A percentile compares a stretch with the other conserved stretches of the same genome.
Conservation (phyloP, 106 monocot species). For the Gastrodia elata region DNA sequence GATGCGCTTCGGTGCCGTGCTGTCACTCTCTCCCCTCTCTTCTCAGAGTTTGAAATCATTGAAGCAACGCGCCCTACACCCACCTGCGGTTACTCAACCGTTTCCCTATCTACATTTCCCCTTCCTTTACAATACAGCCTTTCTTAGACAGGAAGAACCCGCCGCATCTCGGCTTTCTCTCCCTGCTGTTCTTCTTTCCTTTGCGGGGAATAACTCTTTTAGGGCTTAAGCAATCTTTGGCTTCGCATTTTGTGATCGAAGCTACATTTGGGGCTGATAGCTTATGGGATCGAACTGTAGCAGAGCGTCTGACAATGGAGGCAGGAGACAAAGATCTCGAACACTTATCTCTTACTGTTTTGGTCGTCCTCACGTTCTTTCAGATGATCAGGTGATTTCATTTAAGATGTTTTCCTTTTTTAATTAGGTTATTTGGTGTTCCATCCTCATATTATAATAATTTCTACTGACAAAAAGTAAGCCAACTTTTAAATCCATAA, state of each 20-base stretch:
- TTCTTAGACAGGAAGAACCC: neutral
- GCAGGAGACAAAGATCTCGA: neutral
- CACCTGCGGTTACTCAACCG: constrained; percentile 3
- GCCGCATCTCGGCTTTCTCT: neutral
- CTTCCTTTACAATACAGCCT: neutral
- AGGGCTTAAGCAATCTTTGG: neutral
- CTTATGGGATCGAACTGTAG: constrained; percentile 3
- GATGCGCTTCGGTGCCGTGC: neutral
- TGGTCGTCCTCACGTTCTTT: neutral
- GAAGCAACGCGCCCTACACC: neutral
- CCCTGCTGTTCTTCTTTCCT: neutral
- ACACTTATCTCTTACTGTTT: neutral
- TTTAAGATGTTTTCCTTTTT: neutral
- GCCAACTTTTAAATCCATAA: too few relatives aligned
- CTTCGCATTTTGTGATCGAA: neutral
- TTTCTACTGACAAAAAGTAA: too few relatives aligned
- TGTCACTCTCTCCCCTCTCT: neutral
- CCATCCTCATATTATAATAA: too few relatives aligned
- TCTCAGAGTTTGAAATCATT: neutral
- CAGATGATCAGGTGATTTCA: constrained; percentile 2
- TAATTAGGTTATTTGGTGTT: too few relatives aligned
- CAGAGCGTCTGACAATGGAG: neutral
- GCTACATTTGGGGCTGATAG: neutral
- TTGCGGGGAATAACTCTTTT: neutral
- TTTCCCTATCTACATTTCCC: neutral